Evolutionary conservation across 495 filamentous ascomycete genomes (phyloP).

Genomic region (Beverwykella pulmonaria): DNA sequence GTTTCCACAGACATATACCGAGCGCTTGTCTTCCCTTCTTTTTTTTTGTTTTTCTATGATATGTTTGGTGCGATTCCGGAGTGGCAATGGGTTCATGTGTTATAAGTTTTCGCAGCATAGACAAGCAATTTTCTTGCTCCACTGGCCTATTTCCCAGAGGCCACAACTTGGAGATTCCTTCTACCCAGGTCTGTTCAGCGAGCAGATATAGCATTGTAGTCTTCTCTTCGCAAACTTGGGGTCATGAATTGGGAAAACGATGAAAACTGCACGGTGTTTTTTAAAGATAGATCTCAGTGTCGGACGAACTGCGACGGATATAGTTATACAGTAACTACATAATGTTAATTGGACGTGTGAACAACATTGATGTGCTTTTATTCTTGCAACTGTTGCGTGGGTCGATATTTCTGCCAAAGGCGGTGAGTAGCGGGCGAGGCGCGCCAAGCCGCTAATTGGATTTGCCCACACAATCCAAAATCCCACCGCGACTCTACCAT

Average conservation of each 20-base stretch:
- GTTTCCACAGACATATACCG: background rate
- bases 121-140: constrained; percentile 13
- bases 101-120: constrained; percentile 29
- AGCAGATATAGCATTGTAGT: constrained; percentile 29
- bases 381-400: no score
- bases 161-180: constrained; percentile 6
- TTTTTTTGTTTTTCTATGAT: constrained; percentile 18
- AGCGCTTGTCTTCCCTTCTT: constrained; percentile 20
- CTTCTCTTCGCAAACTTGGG: background rate
- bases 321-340: constrained; percentile 27
- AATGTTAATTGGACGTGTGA: constrained; percentile 28
- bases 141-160: background rate
- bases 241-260: constrained; percentile 10
- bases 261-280: constrained; percentile 27
- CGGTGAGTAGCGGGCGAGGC: background rate
- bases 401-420: constrained; percentile 1
- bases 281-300: constrained; percentile 22
- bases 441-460: constrained; percentile 27
- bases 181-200: constrained; percentile 2
- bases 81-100: constrained; percentile 23
- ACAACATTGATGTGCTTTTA: background rate
- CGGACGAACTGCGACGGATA: constrained; percentile 13
- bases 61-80: constrained; percentile 14
- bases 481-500: constrained; percentile 16
- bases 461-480: constrained; percentile 21